Base-by-base conservation (phyloP, 2,329 filamentous ascomycete genomes). In the Penicillium sp. region DNA sequence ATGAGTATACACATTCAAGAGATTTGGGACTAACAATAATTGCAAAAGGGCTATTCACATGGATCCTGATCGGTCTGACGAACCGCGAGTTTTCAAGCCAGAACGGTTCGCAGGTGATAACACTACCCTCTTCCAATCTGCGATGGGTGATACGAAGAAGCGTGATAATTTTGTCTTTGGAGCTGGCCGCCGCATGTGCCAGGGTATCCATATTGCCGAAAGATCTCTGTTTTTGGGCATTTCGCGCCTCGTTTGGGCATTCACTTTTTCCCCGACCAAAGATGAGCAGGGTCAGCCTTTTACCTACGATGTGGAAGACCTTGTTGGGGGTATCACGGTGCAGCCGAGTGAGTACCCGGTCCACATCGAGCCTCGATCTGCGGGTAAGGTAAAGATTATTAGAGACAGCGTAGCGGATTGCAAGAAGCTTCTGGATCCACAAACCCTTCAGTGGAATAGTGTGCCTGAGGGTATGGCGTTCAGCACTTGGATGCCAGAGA, bases 101-200 rank as follows among this genome's bases (percentile, higher is more conserved):
- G 68, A 68, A 1, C 71, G 76, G 26, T 80, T 62, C 44, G 14
- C 52, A 13, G 56, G 64, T 56, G 52, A 71, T 67, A 11, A 72
- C 74, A 45, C 68, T 61, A 16, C 68, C 47, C 73, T 75, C 22
- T 72, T 75, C 44, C 66, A 72, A 3, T 67, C 68, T 5, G 60
- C 58, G 0, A 72, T 77, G 22, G 58, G 74, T 0, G 75, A 79
- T 52, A 68, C 71, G 0, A 68, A 70, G 1, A 75, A 82, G 63
- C 75, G 82, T 14, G 82, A 84, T 48, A 77, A 81, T 9, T 85
- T 82, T 66, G 77, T 75, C 0, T 86, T 84, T 53, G 84, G 84
- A 16, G 35, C 35, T 19, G 35, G 35, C 3, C 35, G 35, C 16
- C 35, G 35, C n/a, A 10, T 39, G n/a, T 39, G 35, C n/a, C 35